Base-by-base conservation (phyloP, 73 alveolate genomes). In the Paramecium bursaria region DNA sequence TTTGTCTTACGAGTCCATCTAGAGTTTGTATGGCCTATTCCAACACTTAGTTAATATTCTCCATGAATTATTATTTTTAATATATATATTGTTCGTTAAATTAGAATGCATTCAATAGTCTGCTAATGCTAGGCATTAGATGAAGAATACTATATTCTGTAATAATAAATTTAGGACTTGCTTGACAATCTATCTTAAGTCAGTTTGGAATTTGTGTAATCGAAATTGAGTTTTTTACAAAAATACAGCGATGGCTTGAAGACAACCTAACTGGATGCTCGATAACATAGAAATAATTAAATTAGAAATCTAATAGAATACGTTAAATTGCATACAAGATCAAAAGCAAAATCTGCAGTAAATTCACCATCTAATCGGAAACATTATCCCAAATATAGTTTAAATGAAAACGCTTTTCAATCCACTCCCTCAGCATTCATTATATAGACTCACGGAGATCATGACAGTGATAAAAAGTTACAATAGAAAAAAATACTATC, bases 121-220 rank as follows among this genome's bases (percentile, higher is more conserved):
- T 51, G 27, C 23, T 26, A n/a, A 57, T 29, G 51, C 26, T 10
- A 5, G 17, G 48, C 33, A 57, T 57, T 11, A 30, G 31, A 3
- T 26, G 33, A 57, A 30, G 27, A 30, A n/a, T 27, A 57, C 33
- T 21, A 27, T 57, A 15, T 17, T 2, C 52, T 4, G n/a, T 2
- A 21, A 51, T 21, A 51, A 15, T 22, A 51, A 4, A 5, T 51
- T 22, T 51, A 2, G 23, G 46, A 51, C n/a, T n/a, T 67, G 44
- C 4, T 67, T 39, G 60, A 67, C 21, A 14, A 67, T 14, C 35
- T 39, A 17, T 30, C 44, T 35, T 21, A 21, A 4, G 57, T 39
- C 50, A 67, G 61, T 67, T 21, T 67, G 33, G 57, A n/a, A 67
- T 67, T 35, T 15, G 82, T 67, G 19, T 39, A 67, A 21, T 67